Conservation (phyloP, 306 rosid genomes). For the Pterocarpus santalinus region DNA sequence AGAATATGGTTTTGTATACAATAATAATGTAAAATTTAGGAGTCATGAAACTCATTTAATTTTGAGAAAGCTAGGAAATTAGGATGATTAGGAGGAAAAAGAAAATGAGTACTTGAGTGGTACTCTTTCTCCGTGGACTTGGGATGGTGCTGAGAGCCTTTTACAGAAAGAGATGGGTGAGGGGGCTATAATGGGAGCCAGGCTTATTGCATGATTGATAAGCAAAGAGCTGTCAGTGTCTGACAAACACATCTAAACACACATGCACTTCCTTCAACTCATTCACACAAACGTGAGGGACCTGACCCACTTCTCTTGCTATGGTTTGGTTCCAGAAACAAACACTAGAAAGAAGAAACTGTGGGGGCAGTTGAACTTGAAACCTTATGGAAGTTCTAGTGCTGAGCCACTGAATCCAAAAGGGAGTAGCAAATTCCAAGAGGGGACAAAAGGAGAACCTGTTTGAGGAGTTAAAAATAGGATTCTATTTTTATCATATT, state of each 20-base stretch:
- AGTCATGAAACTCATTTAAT: constrained; percentile 8
- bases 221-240: constrained; percentile 71
- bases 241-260: constrained; percentile 54
- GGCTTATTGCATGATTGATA: constrained; percentile 57
- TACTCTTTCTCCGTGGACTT: constrained; percentile 12
- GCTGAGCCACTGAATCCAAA: constrained; percentile 9
- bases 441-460: constrained; percentile 27
- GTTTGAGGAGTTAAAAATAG: neutral
- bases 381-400: neutral
- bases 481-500: neutral
- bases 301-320: constrained; percentile 50
- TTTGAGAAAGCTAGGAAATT: neutral
- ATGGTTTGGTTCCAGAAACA: constrained; percentile 36
- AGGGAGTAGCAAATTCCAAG: constrained; percentile 6
- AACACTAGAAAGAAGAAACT: neutral
- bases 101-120: neutral
- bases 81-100: neutral
- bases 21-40: neutral
- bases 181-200: constrained; percentile 49
- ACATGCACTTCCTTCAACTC: constrained; percentile 53
- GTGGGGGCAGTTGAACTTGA: constrained; percentile 21
- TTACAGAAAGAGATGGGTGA: constrained; percentile 30
- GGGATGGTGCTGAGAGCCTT: constrained; percentile 45
- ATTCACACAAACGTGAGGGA: neutral
- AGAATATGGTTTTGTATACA: neutral